Evolutionary conservation across 495 filamentous ascomycete genomes (phyloP).

Genomic region (Aspergillus avenaceus): DNA sequence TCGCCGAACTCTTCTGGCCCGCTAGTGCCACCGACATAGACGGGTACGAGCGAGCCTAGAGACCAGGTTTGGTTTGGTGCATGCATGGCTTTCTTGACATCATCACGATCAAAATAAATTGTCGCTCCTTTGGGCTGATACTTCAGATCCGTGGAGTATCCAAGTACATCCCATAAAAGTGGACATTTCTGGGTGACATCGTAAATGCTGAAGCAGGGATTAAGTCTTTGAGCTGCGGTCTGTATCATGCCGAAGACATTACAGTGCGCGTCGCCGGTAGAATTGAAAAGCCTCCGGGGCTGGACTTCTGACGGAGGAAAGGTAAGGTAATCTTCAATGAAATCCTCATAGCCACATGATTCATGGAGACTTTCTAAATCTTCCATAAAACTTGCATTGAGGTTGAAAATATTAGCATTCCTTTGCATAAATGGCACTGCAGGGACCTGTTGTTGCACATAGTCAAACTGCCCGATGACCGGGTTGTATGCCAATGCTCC

Average conservation of each 20-base stretch:
- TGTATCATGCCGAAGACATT: conserved; percentile 48
- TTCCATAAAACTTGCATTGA: conserved; percentile 51
- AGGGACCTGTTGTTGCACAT: conserved; percentile 36
- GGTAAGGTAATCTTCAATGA: conserved; percentile 50
- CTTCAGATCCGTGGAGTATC: conserved; percentile 36
- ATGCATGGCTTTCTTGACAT: conserved; percentile 57
- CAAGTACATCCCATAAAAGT: conserved; percentile 45
- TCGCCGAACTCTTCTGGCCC: conserved; percentile 38
- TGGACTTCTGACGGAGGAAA: conserved; percentile 48
- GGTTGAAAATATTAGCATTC: conserved; percentile 52
- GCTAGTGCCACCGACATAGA: conserved; percentile 40
- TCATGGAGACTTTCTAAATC: conserved; percentile 45
- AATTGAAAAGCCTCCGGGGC: conserved; percentile 34
- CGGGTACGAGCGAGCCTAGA: conserved; percentile 34
- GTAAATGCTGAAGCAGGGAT: conserved; percentile 63
- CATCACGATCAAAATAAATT: conserved; percentile 54
- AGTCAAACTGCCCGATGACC: conserved; percentile 39
- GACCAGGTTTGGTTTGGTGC: conserved; percentile 46
- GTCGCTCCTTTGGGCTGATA: conserved; percentile 38
- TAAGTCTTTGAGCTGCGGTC: conserved; percentile 41
- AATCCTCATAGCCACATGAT: conserved; percentile 53
- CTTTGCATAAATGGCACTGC: conserved; percentile 45
- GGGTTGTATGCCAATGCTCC: conserved; percentile 41
- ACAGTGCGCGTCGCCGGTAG: conserved; percentile 35
- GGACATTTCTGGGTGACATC: conserved; percentile 46